Base-by-base conservation (phyloP, 2,329 filamentous ascomycete species). In the Clonostachys rhizophaga region DNA sequence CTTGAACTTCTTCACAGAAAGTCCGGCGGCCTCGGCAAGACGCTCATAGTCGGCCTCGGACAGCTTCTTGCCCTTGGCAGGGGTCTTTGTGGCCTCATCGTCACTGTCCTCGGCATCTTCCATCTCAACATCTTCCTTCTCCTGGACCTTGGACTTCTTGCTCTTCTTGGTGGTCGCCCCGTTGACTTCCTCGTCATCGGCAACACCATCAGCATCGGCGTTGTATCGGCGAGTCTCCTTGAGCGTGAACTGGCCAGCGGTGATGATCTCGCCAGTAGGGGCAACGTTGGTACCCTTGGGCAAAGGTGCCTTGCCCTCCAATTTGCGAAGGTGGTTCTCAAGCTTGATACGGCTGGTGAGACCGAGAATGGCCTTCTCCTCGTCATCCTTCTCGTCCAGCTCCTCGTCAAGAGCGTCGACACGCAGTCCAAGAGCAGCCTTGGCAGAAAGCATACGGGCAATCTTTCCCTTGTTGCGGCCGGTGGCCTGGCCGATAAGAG, bases 401-500 rank as follows among this genome's bases (percentile, higher is more conserved):
- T 50, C 44, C 20, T 84, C 76, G 43, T 87, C 83, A 20, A 76
- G 83, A 30, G 94, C 90, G 68, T 99, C 94, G 44, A 96, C 88
- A 71, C 94, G 91, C 43, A 96, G 78, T 76, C 91, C 91, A 44
- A 99, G 82, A 24, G 94, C 90, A 42, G 92, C 85, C 78, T 97
- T 97, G 57, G 92, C 87, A 43, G 94, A 88, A 51, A 99, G 81
- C 77, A 96, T 91, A 79, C 94, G 89, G 40, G 94, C 94, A 63
- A 99, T 96, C 79, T 99, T 99, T 60, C 94, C 94, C 85, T 99
- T 99, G 78, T 97, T 97, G 76, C 90, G 92, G 61, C 94, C 94
- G 17, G 89, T 95, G 33, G 94, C 94, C 74, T 99, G 94, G 41
- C 94, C 95, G 55, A 99, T 95, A 42, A 99, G 81, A 30, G 89